These are phyloP conservation scores for Neurospora sp. DNA, from an alignment of 2,329 filamentous ascomycete species.

Conservation along the genomic window DNA sequence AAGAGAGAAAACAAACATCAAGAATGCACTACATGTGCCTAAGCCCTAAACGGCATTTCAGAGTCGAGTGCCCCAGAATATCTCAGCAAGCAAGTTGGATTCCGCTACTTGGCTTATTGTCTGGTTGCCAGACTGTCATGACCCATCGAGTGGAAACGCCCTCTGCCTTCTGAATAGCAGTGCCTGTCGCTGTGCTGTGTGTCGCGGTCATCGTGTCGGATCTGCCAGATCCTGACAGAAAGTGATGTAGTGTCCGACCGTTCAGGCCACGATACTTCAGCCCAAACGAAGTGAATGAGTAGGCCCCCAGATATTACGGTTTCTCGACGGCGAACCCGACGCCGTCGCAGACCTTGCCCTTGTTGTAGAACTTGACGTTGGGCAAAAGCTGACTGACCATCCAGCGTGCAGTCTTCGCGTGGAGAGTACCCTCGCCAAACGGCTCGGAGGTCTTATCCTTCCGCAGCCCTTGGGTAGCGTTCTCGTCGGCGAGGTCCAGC, in stretches of 20 bases:
- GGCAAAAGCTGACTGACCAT: slow-evolving; percentile 43
- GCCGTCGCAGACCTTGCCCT: slow-evolving; percentile 40
- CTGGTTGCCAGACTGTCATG: not conserved
- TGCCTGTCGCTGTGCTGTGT: not conserved
- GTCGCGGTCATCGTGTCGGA: not conserved
- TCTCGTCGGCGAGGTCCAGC: slow-evolving; percentile 17
- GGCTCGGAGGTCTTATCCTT: slow-evolving; percentile 38
- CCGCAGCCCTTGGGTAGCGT: slow-evolving; percentile 15
- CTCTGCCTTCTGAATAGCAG: not conserved
- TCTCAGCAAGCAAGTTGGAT: not conserved
- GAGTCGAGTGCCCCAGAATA: not conserved
- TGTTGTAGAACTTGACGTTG: slow-evolving; percentile 37
- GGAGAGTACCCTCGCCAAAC: slow-evolving; percentile 46
- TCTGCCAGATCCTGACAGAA: not conserved
- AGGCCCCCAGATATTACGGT: not conserved
- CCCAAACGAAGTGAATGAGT: not conserved
- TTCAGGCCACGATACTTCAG: not conserved
- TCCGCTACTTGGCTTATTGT: not conserved
- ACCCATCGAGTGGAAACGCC: not conserved
- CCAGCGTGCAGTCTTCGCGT: slow-evolving; percentile 53
- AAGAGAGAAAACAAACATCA: not conserved
- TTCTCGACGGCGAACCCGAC: slow-evolving; percentile 21
- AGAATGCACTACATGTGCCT: not conserved
- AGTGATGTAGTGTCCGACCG: not conserved
- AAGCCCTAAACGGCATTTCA: not conserved